Evolutionary conservation across 2,329 filamentous ascomycete genomes (phyloP).

Genomic region (Neonectria hederae): DNA sequence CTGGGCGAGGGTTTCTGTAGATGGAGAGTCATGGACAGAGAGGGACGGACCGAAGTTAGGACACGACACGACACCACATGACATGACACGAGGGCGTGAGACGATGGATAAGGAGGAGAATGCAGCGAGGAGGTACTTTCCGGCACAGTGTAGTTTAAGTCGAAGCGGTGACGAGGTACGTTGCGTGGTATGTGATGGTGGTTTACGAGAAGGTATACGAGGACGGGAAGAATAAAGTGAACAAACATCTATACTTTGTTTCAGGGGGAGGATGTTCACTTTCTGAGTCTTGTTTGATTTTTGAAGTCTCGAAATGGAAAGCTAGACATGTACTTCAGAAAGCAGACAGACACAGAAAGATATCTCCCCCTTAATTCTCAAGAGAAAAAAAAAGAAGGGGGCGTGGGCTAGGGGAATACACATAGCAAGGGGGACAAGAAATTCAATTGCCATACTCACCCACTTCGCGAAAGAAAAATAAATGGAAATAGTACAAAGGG

Average conservation of each 20-base stretch:
- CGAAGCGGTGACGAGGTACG: constrained; percentile 6
- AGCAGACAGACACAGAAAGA: not conserved
- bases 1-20: not conserved
- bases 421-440: not conserved
- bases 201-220: too few species aligned
- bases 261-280: not conserved
- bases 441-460: not conserved
- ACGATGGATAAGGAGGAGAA: not conserved
- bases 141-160: not conserved
- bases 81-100: not conserved
- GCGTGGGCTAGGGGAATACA: not conserved
- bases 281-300: not conserved
- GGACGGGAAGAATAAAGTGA: not conserved
- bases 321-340: not conserved
- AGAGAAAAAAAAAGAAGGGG: too few species aligned
- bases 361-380: not conserved
- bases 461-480: too few species aligned
- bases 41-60: not conserved
- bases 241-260: not conserved
- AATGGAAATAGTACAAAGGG: too few species aligned
- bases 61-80: not conserved
- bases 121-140: not conserved
- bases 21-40: not conserved
- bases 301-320: not conserved
- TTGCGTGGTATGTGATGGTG: not conserved